These are phyloP conservation scores for Neophaeococcomyces aloes DNA, from an alignment of 2,329 filamentous ascomycete species.

Conservation along the genomic window DNA sequence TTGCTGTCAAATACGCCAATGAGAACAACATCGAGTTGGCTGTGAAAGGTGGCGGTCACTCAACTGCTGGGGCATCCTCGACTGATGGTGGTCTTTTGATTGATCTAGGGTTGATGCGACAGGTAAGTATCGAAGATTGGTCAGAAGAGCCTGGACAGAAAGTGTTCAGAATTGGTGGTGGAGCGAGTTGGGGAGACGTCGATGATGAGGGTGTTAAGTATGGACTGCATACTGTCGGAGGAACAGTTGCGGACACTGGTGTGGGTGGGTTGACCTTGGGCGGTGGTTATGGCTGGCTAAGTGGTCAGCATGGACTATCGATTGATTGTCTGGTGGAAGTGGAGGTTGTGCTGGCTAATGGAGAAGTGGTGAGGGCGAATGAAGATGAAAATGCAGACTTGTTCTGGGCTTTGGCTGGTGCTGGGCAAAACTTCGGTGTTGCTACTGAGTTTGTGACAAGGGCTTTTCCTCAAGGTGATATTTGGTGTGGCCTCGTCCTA, in stretches of 20 bases:
- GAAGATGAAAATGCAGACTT: constrained; percentile 28
- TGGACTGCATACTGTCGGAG: constrained; percentile 49
- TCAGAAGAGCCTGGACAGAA: constrained; percentile 23
- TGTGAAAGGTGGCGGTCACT: constrained; percentile 48
- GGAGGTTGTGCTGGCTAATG: constrained; percentile 33
- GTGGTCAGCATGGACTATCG: constrained; percentile 39
- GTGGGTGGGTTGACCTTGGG: constrained; percentile 33
- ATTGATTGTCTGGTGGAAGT: constrained; percentile 42
- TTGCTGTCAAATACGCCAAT: constrained; percentile 36
- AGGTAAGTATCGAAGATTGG: constrained; percentile 38
- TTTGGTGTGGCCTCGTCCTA: constrained; percentile 27
- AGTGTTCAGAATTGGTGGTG: constrained; percentile 42
- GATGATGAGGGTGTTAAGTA: constrained; percentile 42
- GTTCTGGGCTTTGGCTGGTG: constrained; percentile 34
- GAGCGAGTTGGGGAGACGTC: constrained; percentile 45
- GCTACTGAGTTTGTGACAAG: constrained; percentile 28
- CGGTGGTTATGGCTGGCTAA: constrained; percentile 33
- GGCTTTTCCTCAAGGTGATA: constrained; percentile 27
- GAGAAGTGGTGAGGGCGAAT: constrained; percentile 28
- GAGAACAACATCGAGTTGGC: constrained; percentile 40
- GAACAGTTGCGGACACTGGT: constrained; percentile 50
- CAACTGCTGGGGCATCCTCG: constrained; percentile 42
- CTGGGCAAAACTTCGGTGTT: constrained; percentile 34
- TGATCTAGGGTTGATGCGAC: constrained; percentile 43
- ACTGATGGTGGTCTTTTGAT: constrained; percentile 46